These are phyloP conservation scores for Suhomyces choctaworum DNA, from an alignment of 1,139 yeast species.

Conservation along the genomic window DNA sequence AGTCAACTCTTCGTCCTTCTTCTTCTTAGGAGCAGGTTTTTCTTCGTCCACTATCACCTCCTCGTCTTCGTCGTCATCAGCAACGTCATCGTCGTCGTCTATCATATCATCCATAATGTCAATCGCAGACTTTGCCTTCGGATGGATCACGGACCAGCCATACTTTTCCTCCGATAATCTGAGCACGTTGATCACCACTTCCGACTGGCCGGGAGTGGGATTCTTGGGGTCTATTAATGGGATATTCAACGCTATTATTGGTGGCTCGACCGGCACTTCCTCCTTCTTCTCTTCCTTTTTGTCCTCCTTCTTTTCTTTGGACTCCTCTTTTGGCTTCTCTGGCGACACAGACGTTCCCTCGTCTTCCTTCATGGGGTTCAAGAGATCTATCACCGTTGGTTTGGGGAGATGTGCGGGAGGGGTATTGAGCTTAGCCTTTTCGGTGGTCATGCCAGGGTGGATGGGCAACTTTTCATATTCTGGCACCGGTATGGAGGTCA, in stretches of 20 bases:
- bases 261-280: conserved; percentile 31
- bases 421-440: conserved; percentile 13
- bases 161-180: conserved; percentile 83
- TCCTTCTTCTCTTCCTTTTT: conserved; percentile 21
- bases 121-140: conserved; percentile 60
- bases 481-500: conserved; percentile 16
- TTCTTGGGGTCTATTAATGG: conserved; percentile 53
- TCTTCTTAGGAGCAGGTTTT: conserved; percentile 22
- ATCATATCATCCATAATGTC: conserved; percentile 64
- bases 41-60: conserved; percentile 36
- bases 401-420: conserved; percentile 16
- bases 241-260: conserved; percentile 57
- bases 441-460: conserved; percentile 24
- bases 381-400: conserved; percentile 21
- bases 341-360: conserved; percentile 5
- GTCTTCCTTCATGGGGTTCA: conserved; percentile 16
- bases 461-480: conserved; percentile 20
- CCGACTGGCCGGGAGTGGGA: conserved; percentile 64
- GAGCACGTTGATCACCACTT: conserved; percentile 75
- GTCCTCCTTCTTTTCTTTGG: conserved; percentile 2
- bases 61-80: conserved; percentile 58
- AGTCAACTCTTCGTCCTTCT: conserved; percentile 42
- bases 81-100: conserved; percentile 60
- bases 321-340: conserved; percentile 16
- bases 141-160: conserved; percentile 76